These are phyloP conservation scores for Kluyveromyces sp. DNA, from an alignment of 1,139 yeast species.

Conservation along the genomic window DNA sequence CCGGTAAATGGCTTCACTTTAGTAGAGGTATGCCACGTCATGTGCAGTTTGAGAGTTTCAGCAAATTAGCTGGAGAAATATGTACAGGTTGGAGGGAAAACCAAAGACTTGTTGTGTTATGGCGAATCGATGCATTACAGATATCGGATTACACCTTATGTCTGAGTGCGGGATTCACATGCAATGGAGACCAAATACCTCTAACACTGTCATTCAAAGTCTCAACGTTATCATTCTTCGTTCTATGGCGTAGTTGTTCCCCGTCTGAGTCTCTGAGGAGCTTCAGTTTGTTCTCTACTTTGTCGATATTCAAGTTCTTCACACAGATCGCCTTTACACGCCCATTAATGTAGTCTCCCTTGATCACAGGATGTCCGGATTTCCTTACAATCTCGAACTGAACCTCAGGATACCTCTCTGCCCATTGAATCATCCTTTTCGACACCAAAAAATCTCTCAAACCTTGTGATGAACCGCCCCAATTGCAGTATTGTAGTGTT, in stretches of 20 bases:
- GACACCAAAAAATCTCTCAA: slow-evolving; percentile 55
- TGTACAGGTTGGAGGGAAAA: slow-evolving; percentile 1
- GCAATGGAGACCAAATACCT: slow-evolving; percentile 98
- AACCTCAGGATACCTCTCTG: slow-evolving; percentile 53
- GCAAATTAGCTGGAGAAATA: neutral
- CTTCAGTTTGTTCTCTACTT: slow-evolving; percentile 48
- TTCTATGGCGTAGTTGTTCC: slow-evolving; percentile 47
- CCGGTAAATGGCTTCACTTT: too few relatives aligned
- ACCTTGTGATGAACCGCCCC: slow-evolving; percentile 93
- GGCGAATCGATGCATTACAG: neutral
- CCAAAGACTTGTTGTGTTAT: too few relatives aligned
- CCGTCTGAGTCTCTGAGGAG: slow-evolving; percentile 54
- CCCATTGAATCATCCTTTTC: slow-evolving; percentile 50
- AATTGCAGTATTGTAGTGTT: slow-evolving; percentile 74
- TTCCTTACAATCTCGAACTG: slow-evolving; percentile 64
- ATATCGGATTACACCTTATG: slow-evolving; percentile 45
- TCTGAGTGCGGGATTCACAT: slow-evolving; percentile 61
- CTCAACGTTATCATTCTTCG: slow-evolving; percentile 68
- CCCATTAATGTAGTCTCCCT: slow-evolving; percentile 53
- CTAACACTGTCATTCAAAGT: slow-evolving; percentile 79
- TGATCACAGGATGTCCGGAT: slow-evolving; percentile 76
- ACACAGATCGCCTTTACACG: slow-evolving; percentile 53
- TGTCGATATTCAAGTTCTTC: slow-evolving; percentile 48
- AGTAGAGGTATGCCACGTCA: too few relatives aligned
- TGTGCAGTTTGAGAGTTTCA: neutral